Evolutionary conservation across 495 filamentous ascomycete species (phyloP), one percentile per base, ranked within the genome.

Genomic region (Penicillium canescens): DNA sequence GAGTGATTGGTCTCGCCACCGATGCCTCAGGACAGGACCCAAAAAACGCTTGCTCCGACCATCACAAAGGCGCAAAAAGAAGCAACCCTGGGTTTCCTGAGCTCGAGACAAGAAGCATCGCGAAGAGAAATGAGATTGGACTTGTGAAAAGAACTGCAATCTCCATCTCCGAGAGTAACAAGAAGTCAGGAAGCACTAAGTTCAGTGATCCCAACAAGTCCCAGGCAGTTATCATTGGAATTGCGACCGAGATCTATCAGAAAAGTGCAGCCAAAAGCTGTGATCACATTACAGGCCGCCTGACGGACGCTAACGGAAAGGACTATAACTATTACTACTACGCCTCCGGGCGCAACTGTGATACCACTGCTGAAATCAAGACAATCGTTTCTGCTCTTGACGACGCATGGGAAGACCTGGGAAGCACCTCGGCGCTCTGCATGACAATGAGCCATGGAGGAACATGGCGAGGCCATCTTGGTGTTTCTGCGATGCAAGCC

Each of bases 391-490:
- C 7, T 35, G 45, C 45, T 36, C 45, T 48, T 8, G 45, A 48
- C 16, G 34, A 48, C 13, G 45, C 45, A 21, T 48, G 45, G 45
- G 33, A 48, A 6, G 45, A 16, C 20, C 45, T 48, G 16, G 35
- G 33, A 1, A 23, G 33, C 45, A 38, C n/a, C 23, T 38, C 45
- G 16, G 45, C 45, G 12, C 31, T 48, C 16, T 48, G 45, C 33
- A 18, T 48, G 45, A 48, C 45, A 13, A 48, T 48, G 45, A 1
- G 21, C 1, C 45, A 48, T 24, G 45, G 45, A 10, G 45, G 33
- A 16, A 48, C 45, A 12, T 48, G 45, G 45, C 33, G 45, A 38
- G 45, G 45, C 7, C 35, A 48, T 21, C 45, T 48, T 33, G 45
- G 45, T 3, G 14, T 35, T 38, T 48, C 45, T 38, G 35, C 34